Evolutionary conservation across 1,139 yeast species (phyloP).

Genomic region (Pichia sp.): DNA sequence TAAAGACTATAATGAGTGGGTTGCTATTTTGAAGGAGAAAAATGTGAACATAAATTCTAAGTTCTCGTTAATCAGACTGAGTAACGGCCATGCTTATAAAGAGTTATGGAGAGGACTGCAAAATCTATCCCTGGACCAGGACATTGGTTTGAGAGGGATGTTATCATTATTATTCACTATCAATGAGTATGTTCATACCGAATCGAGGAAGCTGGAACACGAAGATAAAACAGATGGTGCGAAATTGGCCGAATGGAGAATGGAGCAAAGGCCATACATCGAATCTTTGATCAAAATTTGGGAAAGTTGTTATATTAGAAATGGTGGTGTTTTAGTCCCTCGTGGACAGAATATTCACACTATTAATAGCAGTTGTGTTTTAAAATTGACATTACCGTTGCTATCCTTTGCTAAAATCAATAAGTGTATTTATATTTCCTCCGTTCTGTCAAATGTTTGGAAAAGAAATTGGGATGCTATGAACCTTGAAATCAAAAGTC

Average conservation of each 20-base stretch:
- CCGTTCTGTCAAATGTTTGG: slow-evolving; percentile 55
- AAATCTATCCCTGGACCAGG: slow-evolving; percentile 39
- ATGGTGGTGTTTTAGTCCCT: slow-evolving; percentile 57
- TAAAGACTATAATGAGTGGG: slow-evolving; percentile 57
- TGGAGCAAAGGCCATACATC: slow-evolving; percentile 53
- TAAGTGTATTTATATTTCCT: slow-evolving; percentile 54
- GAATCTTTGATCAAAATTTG: slow-evolving; percentile 54
- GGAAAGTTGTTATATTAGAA: slow-evolving; percentile 57
- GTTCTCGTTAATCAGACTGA: slow-evolving; percentile 48
- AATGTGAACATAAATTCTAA: slow-evolving; percentile 42
- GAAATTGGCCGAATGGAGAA: slow-evolving; percentile 53
- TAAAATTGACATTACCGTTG: slow-evolving; percentile 62
- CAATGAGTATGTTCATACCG: slow-evolving; percentile 63
- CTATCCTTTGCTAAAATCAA: slow-evolving; percentile 61
- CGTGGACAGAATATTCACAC: slow-evolving; percentile 46
- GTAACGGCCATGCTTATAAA: slow-evolving; percentile 53
- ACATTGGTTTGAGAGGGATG: slow-evolving; percentile 52
- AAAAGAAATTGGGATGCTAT: slow-evolving; percentile 60
- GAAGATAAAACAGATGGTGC: slow-evolving; percentile 31
- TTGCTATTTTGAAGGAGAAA: slow-evolving; percentile 33
- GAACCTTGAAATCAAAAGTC: slow-evolving; percentile 47
- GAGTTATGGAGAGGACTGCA: slow-evolving; percentile 47
- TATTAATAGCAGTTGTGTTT: slow-evolving; percentile 48
- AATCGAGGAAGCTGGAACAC: slow-evolving; percentile 37
- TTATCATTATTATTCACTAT: slow-evolving; percentile 65